A percentile compares a stretch with the other conserved stretches of the same genome.
Conservation (phyloP, 257 asterid genomes). For the Hygrophila difformis region DNA sequence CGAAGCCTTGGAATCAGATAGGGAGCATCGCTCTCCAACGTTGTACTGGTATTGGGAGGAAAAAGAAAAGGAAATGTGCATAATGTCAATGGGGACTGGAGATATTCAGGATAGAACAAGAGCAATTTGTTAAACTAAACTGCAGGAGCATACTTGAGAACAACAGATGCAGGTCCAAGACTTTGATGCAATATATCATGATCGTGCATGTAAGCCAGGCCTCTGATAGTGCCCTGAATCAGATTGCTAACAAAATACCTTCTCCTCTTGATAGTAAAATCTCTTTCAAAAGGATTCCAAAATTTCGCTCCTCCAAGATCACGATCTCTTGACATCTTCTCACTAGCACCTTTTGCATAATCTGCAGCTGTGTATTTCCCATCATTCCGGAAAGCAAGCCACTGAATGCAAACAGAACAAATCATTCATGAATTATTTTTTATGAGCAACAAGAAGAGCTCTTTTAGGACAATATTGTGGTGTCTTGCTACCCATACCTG, state of each 20-base stretch:
- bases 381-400: constrained; percentile 92
- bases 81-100: constrained; percentile 1
- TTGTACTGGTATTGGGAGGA: constrained; percentile 50
- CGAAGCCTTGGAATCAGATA: constrained; percentile 86
- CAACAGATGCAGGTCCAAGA: constrained; percentile 87
- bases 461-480: no score
- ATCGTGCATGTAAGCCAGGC: constrained; percentile 75
- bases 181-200: constrained; percentile 80
- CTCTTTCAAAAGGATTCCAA: constrained; percentile 84
- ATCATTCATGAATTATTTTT: constrained; percentile 6
- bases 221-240: constrained; percentile 64
- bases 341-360: constrained; percentile 67
- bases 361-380: constrained; percentile 87
- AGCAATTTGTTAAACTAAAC: constrained; percentile 3
- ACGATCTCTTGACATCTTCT: constrained; percentile 45
- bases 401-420: constrained; percentile 36
- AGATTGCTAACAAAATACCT: constrained; percentile 57
- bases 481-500: no score
- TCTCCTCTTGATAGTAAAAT: constrained; percentile 55
- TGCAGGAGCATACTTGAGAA: constrained; percentile 54
- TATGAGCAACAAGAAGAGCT: no score
- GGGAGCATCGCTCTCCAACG: constrained; percentile 67
- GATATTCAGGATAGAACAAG: background rate
- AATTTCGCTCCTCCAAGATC: constrained; percentile 38
- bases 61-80: constrained; percentile 16